Evolutionary conservation across 331 rosid species (phyloP), one percentile per base, ranked within the genome.

Genomic region (Pyrus hybrid): DNA sequence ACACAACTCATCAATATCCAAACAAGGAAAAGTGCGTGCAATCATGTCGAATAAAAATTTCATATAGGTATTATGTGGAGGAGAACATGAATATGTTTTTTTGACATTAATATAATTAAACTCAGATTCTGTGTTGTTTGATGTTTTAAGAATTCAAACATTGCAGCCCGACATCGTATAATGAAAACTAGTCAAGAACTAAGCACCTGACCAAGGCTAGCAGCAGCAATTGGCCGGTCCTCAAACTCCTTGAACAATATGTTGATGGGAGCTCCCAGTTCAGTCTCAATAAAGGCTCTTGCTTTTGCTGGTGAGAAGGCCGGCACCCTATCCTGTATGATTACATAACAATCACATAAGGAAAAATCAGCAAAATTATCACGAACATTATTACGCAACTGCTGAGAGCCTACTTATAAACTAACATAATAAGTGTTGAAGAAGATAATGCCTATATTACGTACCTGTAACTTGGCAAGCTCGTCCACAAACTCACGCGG

Each of bases 181-280:
- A 54, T 28, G 62, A 28, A 32, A 63, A 23, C 11, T 18, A 11
- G 73, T 62, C 14, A 71, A 56, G 76, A 71, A 47, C 62, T 22
- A 73, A 83, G 77, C 80, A 92, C 97, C 96, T 93, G 98, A 80
- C 98, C 97, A 76, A 93, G 97, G 83, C 98, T 93, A 63, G 98
- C 97, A 67, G 98, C 98, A 73, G 98, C 97, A 68, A 91, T 93
- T 35, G 98, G 97, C 57, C 56, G 88, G 76, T 93, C 96, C 82
- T 91, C 97, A 49, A 91, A 93, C 84, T 88, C 96, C 83, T 87
- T 91, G 78, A 86, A 93, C 82, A 91, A 74, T 17, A 86, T 33
- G 33, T 85, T 76, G n/a, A 93, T 62, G 11, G 96, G 85, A 67
- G 89, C 89, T 76, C 97, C 96, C 16, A 93, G 82, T 79, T 93